Evolutionary conservation across 306 rosid genomes (phyloP).

Genomic region (Dalbergia cultrata): DNA sequence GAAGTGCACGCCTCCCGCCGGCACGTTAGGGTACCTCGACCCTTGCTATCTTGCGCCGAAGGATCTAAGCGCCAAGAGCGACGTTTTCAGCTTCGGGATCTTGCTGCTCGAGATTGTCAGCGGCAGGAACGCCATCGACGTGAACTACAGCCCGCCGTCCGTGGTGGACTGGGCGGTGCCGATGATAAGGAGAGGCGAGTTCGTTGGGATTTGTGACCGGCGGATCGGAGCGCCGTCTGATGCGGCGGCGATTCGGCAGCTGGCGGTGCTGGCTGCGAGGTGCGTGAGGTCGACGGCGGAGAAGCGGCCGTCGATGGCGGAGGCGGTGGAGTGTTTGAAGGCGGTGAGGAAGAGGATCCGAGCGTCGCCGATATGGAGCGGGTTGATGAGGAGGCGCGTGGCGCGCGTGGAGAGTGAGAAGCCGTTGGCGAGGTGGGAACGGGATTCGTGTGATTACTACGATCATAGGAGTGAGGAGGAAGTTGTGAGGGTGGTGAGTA

Average conservation of each 20-base stretch:
- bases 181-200: conserved; percentile 58
- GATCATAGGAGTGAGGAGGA: conserved; percentile 52
- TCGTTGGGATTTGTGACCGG: conserved; percentile 62
- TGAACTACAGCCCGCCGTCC: conserved; percentile 84
- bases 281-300: conserved; percentile 78
- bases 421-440: conserved; percentile 41
- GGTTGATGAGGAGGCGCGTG: conserved; percentile 60
- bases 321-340: conserved; percentile 74
- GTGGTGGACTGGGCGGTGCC: conserved; percentile 96
- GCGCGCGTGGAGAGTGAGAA: conserved; percentile 49
- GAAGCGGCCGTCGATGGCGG: conserved; percentile 81
- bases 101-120: conserved; percentile 78
- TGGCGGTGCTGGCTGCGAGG: conserved; percentile 71
- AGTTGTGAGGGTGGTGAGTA: conserved; percentile 40
- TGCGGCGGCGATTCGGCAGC: conserved; percentile 40
- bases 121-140: conserved; percentile 88
- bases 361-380: conserved; percentile 60
- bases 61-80: conserved; percentile 87
- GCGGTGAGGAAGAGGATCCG: conserved; percentile 45
- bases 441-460: conserved; percentile 36
- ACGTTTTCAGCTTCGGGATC: conserved; percentile 94
- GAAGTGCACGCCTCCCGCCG: conserved; percentile 91
- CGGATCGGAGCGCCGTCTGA: conserved; percentile 65
- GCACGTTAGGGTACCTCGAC: conserved; percentile 92
- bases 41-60: conserved; percentile 88